Base-by-base conservation (phyloP, 2,329 filamentous ascomycete species). In the Hymenoscyphus salicellus region DNA sequence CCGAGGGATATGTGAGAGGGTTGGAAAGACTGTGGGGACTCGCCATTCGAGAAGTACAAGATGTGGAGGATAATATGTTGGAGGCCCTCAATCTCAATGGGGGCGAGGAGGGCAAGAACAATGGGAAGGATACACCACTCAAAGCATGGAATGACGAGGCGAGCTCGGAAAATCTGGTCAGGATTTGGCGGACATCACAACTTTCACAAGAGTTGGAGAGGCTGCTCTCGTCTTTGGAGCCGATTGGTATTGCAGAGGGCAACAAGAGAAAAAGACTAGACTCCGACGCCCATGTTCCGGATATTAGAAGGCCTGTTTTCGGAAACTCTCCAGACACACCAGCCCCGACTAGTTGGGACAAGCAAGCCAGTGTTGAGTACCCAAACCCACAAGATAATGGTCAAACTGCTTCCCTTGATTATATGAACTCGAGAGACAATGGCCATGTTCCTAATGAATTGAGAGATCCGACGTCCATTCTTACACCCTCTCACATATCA, bases 1-100 rank as follows among this genome's bases (percentile, higher is more conserved):
- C 90, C 71, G 90, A 90, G n/a, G 90, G 91, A 17, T 92, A 93
- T 72, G 88, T 93, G 62, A 84, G 89, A 38, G 89, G 89, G 0
- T 79, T 93, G 20, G 90, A 93, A 69, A 75, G 86, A 60, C 78
- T 84, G 17, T 79, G 85, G 73, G 84, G 83, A 11, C 79, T 84
- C 71, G 76, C 83, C 1, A 84, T 87, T 66, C 77, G 79, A 62
- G 80, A 80, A 46, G 79, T 81, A 30, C 75, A 80, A 20, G 80
- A 79, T 5, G 78, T 79, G 46, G 83, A 85, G 71, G 76, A 78
- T 64, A 75, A 77, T 52, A 78, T 86, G 60, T 78, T 82, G 14
- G 74, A 75, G 3, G 75, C 82, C 63, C 73, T 85, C 57, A 79
- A 77, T 41, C 77, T 79, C 41, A 77, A 79, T 49, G 46, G 46